Conservation (phyloP, 1,284 basidiomycete genomes). For the Ustilago trichophora region DNA sequence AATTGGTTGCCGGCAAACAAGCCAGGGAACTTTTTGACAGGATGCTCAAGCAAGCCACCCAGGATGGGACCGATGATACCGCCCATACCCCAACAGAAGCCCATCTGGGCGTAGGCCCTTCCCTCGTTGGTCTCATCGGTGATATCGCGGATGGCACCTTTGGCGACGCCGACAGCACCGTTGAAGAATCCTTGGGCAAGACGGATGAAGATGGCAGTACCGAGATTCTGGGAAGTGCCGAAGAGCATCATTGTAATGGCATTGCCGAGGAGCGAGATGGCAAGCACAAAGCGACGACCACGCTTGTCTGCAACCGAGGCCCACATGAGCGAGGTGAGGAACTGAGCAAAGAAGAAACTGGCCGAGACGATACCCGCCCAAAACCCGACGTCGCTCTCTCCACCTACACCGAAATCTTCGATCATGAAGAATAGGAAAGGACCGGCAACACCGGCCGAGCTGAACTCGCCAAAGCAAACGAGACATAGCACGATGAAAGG, state of each 20-base stretch:
- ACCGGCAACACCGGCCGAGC: constrained; percentile 76
- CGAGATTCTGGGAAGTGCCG: constrained; percentile 75
- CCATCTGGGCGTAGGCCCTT: constrained; percentile 89
- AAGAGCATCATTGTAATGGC: constrained; percentile 81
- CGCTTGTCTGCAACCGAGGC: constrained; percentile 91
- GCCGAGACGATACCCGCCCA: constrained; percentile 66
- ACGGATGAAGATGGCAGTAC: constrained; percentile 83
- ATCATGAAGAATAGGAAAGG: constrained; percentile 66
- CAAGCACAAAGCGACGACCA: constrained; percentile 83
- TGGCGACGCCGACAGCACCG: constrained; percentile 88
- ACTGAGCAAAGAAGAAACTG: constrained; percentile 66
- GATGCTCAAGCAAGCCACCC: constrained; percentile 72
- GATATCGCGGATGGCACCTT: constrained; percentile 83
- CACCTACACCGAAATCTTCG: constrained; percentile 61
- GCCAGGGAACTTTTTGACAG: constrained; percentile 83
- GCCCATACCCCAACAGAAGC: constrained; percentile 95
- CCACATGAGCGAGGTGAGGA: constrained; percentile 91
- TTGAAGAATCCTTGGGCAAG: constrained; percentile 94
- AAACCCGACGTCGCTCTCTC: constrained; percentile 62
- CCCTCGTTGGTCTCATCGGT: constrained; percentile 91
- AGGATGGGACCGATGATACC: constrained; percentile 79
- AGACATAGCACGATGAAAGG: constrained; percentile 64
- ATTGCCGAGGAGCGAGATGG: constrained; percentile 84
- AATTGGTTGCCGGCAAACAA: constrained; percentile 73
- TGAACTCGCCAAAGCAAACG: constrained; percentile 68